phyloP scores from a whole-genome alignment of 2,329 filamentous ascomycete genomes.

The Aspergillus ochraceoroseus region DNA sequence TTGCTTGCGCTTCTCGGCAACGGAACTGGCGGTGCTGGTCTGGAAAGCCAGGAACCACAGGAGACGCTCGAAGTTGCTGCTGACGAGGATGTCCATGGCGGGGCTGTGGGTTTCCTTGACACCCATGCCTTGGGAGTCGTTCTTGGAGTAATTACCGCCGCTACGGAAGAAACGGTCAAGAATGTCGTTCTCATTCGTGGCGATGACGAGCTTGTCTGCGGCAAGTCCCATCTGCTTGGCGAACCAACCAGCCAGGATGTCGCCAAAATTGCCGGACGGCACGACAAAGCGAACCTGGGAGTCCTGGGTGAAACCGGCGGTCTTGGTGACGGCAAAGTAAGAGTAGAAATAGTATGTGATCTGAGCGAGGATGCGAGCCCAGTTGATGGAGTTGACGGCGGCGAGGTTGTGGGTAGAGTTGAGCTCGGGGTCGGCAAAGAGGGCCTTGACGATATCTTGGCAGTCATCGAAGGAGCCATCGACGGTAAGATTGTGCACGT shows the following conservation, averaged over 20 bases:
- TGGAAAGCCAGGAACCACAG: constrained; percentile 84
- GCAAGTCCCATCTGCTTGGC: constrained; percentile 86
- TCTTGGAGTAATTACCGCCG: constrained; percentile 77
- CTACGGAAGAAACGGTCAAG: constrained; percentile 91
- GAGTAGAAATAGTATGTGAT: constrained; percentile 96
- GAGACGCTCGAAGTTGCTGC: constrained; percentile 92
- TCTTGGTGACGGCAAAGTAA: constrained; percentile 73
- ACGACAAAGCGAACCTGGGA: constrained; percentile 70
- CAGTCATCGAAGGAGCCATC: constrained; percentile 94
- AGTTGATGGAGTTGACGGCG: constrained; percentile 96
- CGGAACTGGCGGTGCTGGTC: constrained; percentile 48
- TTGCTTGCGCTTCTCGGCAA: constrained; percentile 45
- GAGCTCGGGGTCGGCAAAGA: constrained; percentile 80
- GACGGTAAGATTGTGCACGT: constrained; percentile 88
- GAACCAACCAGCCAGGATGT: constrained; percentile 85
- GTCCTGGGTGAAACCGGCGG: constrained; percentile 56
- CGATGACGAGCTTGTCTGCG: constrained; percentile 79
- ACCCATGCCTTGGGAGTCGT: constrained; percentile 58
- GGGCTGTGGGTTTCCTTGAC: constrained; percentile 90
- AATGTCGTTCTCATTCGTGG: constrained; percentile 97
- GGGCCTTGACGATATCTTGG: constrained; percentile 90
- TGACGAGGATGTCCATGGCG: constrained; percentile 96
- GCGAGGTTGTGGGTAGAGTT: constrained; percentile 80
- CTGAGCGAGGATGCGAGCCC: constrained; percentile 88
- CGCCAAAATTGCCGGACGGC: constrained; percentile 93